A percentile compares a stretch with the other conserved stretches of the same genome.
Conservation (phyloP, 768 basidiomycete species). For the Phylloporus sp. region DNA sequence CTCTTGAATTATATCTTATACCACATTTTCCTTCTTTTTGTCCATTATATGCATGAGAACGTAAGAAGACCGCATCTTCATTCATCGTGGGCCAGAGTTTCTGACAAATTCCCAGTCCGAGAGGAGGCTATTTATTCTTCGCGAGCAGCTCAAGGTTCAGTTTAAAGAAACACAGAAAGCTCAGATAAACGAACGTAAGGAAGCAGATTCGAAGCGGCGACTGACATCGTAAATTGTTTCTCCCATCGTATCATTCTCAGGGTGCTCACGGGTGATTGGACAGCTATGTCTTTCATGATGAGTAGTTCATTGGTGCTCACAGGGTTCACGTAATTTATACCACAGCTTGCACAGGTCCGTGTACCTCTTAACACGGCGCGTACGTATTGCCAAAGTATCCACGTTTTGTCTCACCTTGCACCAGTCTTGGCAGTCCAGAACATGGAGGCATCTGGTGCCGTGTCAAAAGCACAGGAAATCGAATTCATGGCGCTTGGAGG, state of each 20-base stretch:
- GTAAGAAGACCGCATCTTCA: slow-evolving; percentile 30
- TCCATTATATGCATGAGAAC: slow-evolving; percentile 63
- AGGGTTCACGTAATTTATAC: slow-evolving; percentile 12
- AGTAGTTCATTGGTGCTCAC: slow-evolving; percentile 28
- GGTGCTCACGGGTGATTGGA: slow-evolving; percentile 3
- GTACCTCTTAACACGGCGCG: slow-evolving; percentile 78
- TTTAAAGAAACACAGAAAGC: slow-evolving; percentile 68
- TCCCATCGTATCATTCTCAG: slow-evolving; percentile 5
- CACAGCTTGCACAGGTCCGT: slow-evolving; percentile 54
- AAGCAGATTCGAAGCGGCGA: slow-evolving; percentile 77
- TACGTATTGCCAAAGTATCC: slow-evolving; percentile 14
- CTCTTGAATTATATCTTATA: slow-evolving; percentile 74
- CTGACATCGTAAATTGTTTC: slow-evolving; percentile 64
- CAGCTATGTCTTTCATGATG: slow-evolving; percentile 78
- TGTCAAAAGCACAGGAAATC: slow-evolving; percentile 73
- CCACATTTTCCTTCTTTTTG: slow-evolving; percentile 75
- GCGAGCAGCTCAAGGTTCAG: slow-evolving; percentile 73
- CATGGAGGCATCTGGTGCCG: slow-evolving; percentile 73
- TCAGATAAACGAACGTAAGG: slow-evolving; percentile 70
- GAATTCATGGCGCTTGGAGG: slow-evolving; percentile 86
- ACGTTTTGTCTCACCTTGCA: slow-evolving; percentile 1
- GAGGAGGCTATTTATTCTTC: slow-evolving; percentile 61
- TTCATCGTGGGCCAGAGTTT: not conserved
- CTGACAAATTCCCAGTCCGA: slow-evolving; percentile 36
- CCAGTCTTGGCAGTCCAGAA: slow-evolving; percentile 84